Conservation (phyloP, 164 flowering plant species). For the Tinospora cordifolia region DNA sequence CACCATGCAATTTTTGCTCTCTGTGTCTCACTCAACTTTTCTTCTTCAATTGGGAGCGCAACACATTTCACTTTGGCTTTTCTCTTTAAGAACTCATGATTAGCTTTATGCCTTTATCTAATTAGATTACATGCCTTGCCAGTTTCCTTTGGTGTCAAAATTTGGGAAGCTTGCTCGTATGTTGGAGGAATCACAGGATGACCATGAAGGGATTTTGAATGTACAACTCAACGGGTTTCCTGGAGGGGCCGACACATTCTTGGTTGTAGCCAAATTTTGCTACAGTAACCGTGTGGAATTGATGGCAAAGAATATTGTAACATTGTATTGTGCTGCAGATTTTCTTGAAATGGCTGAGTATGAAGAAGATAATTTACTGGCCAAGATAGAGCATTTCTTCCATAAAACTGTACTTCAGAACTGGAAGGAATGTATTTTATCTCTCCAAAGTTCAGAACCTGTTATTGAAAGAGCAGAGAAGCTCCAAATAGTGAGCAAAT, state of each 20-base stretch:
- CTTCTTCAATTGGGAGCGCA: neutral
- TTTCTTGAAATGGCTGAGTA: constrained; percentile 76
- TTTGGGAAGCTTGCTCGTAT: constrained; percentile 61
- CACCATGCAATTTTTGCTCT: neutral
- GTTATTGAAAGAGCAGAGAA: constrained; percentile 49
- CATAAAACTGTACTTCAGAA: constrained; percentile 54
- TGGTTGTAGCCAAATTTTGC: constrained; percentile 67
- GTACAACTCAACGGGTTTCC: constrained; percentile 51
- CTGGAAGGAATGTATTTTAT: constrained; percentile 88
- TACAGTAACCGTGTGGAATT: constrained; percentile 59
- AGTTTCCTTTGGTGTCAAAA: constrained; percentile 83
- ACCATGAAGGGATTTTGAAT: constrained; percentile 21
- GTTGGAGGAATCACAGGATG: constrained; percentile 36
- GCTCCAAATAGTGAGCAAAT: constrained; percentile 52
- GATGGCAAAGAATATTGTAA: constrained; percentile 57
- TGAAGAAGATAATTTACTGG: constrained; percentile 70
- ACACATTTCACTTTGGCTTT: neutral
- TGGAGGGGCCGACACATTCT: constrained; percentile 72
- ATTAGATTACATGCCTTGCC: constrained; percentile 18
- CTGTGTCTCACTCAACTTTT: neutral
- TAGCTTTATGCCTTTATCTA: constrained; percentile 2
- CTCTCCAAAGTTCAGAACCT: constrained; percentile 63
- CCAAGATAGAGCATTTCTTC: constrained; percentile 50
- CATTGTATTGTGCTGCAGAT: constrained; percentile 70
- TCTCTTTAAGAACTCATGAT: neutral